A percentile compares a stretch with the other conserved stretches of the same genome.
These are phyloP conservation scores for Trichoderma sp. DNA, from an alignment of 2,329 filamentous ascomycete genomes.

Conservation along the genomic window DNA sequence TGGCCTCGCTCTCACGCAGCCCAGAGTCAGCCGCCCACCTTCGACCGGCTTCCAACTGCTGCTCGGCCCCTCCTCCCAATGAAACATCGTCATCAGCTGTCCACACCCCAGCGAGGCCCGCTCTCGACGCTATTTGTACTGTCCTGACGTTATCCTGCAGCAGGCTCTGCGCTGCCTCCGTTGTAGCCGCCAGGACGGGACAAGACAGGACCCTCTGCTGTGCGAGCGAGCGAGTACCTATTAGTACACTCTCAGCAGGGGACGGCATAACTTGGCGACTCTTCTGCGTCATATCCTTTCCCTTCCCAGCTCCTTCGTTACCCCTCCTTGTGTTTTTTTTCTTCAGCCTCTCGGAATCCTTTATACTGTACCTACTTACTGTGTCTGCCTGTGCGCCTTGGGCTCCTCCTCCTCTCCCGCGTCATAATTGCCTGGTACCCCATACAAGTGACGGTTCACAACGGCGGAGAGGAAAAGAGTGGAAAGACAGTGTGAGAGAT, in stretches of 20 bases:
- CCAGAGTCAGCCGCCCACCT: conserved; percentile 18
- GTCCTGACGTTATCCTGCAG: conserved; percentile 25
- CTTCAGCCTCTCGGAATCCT: conserved; percentile 16
- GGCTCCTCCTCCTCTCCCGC: neutral
- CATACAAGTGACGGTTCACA: neutral
- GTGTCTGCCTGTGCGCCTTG: neutral
- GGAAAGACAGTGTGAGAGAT: neutral
- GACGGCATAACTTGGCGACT: conserved; percentile 8
- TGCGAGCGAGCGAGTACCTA: neutral
- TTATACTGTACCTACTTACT: conserved; percentile 23
- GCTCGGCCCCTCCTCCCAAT: conserved; percentile 1
- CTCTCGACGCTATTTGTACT: conserved; percentile 19
- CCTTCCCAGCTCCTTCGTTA: conserved; percentile 8
- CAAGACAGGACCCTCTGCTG: neutral
- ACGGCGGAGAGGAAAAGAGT: neutral
- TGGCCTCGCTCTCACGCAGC: conserved; percentile 2
- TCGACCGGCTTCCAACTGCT: conserved; percentile 2
- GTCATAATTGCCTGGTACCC: neutral
- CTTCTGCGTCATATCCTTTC: conserved; percentile 21
- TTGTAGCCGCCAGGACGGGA: neutral
- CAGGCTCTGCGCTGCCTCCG: neutral
- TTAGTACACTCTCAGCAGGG: conserved; percentile 6
- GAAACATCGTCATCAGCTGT: conserved; percentile 24
- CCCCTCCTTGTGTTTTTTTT: conserved; percentile 6
- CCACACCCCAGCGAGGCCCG: conserved; percentile 16